phyloP scores from a whole-genome alignment of 495 filamentous ascomycete genomes.

The Aspergillus funiculosus region DNA sequence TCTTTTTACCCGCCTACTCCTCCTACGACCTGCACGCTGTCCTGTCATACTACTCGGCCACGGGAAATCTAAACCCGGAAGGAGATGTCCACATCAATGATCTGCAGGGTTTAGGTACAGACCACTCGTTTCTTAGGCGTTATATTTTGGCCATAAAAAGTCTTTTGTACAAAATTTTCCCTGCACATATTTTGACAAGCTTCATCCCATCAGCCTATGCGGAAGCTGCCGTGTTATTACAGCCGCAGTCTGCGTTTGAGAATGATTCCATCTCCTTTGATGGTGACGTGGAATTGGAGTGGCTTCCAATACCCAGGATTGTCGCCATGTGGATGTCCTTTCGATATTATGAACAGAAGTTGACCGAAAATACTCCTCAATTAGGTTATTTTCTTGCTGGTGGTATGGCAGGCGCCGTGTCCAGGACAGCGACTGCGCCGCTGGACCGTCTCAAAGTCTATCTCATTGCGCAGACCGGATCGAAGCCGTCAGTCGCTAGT shows the following conservation, averaged over 20 bases:
- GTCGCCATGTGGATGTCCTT: slow-evolving; percentile 46
- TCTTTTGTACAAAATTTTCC: slow-evolving; percentile 40
- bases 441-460: slow-evolving; percentile 97
- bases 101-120: slow-evolving; percentile 91
- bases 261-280: slow-evolving; percentile 31
- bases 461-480: slow-evolving; percentile 82
- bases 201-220: slow-evolving; percentile 39
- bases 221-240: slow-evolving; percentile 25
- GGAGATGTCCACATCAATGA: slow-evolving; percentile 93
- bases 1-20: slow-evolving; percentile 77
- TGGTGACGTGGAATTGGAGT: slow-evolving; percentile 40
- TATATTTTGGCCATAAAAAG: slow-evolving; percentile 33
- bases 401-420: slow-evolving; percentile 85
- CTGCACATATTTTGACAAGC: slow-evolving; percentile 34
- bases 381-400: slow-evolving; percentile 97
- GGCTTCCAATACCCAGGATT: slow-evolving; percentile 40
- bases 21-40: slow-evolving; percentile 71
- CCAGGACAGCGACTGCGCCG: slow-evolving; percentile 87
- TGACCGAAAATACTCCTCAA: slow-evolving; percentile 60
- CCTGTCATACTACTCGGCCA: slow-evolving; percentile 84
- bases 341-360: slow-evolving; percentile 48
- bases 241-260: slow-evolving; percentile 24
- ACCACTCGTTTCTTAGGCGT: slow-evolving; percentile 60
- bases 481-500: slow-evolving; percentile 51
- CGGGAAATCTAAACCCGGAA: slow-evolving; percentile 85